Percentiles rank a stretch among this genome's conserved stretches.
Conservation (phyloP, 352 stramenopile genomes). For the Phytophthora aleatoria region DNA sequence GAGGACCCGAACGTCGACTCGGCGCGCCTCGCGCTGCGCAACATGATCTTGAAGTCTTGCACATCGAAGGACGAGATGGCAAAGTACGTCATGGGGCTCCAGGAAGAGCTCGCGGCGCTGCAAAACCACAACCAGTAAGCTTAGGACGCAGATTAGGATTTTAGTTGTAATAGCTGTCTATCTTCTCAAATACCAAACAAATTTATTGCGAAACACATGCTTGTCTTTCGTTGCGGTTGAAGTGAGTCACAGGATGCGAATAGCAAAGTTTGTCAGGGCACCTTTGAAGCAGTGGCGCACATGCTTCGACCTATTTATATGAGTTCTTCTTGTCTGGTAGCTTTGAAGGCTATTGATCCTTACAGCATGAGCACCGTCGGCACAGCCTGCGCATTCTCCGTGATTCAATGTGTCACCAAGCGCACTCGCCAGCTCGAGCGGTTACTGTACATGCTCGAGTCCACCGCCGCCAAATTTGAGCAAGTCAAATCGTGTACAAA, state of each 20-base stretch:
- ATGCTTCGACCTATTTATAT: slow-evolving; percentile 14
- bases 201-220: slow-evolving; percentile 16
- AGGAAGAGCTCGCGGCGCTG: slow-evolving; percentile 56
- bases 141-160: slow-evolving; percentile 6
- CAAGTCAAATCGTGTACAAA: slow-evolving; percentile 15
- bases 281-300: too few species aligned
- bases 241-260: slow-evolving; percentile 1
- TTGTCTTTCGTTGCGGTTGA: not conserved
- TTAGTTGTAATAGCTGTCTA: slow-evolving; percentile 18
- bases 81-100: slow-evolving; percentile 59
- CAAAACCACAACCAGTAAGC: slow-evolving; percentile 38
- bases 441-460: slow-evolving; percentile 32
- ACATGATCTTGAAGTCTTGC: slow-evolving; percentile 62
- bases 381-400: slow-evolving; percentile 18
- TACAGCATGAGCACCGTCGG: slow-evolving; percentile 10
- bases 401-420: slow-evolving; percentile 40
- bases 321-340: not conserved
- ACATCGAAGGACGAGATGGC: slow-evolving; percentile 53
- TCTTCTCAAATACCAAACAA: slow-evolving; percentile 2
- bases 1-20: slow-evolving; percentile 41
- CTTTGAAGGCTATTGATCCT: not conserved
- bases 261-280: not conserved
- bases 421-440: slow-evolving; percentile 39
- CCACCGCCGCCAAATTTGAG: slow-evolving; percentile 30
- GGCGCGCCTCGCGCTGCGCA: slow-evolving; percentile 45